phyloP scores from a whole-genome alignment of 1,284 basidiomycete genomes.

The Xanthoconium separans region DNA sequence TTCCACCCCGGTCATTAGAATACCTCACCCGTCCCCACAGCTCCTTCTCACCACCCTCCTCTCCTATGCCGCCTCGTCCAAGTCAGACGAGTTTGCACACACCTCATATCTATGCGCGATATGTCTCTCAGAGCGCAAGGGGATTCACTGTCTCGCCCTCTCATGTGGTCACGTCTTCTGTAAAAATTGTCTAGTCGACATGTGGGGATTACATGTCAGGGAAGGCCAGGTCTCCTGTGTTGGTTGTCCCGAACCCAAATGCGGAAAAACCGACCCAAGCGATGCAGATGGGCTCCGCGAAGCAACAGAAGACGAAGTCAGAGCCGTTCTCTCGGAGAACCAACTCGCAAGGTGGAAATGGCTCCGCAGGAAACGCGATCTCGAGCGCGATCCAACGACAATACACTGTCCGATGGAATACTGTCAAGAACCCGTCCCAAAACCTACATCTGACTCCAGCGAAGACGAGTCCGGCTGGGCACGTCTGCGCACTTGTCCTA shows the following conservation, averaged over 20 bases:
- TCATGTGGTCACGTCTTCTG: slow-evolving; percentile 74
- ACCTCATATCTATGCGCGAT: slow-evolving; percentile 66
- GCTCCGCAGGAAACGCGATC: slow-evolving; percentile 63
- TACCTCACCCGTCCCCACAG: slow-evolving; percentile 55
- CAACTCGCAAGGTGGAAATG: slow-evolving; percentile 69
- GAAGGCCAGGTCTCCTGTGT: slow-evolving; percentile 73
- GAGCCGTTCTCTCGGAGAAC: slow-evolving; percentile 60
- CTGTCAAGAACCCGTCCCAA: slow-evolving; percentile 69
- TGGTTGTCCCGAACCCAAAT: slow-evolving; percentile 67
- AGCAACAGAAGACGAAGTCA: slow-evolving; percentile 69
- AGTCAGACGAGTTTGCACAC: slow-evolving; percentile 53
- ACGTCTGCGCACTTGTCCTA: slow-evolving; percentile 62
- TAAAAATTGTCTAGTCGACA: slow-evolving; percentile 65
- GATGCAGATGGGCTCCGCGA: slow-evolving; percentile 36
- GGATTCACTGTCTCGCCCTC: slow-evolving; percentile 64
- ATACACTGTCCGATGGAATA: slow-evolving; percentile 71
- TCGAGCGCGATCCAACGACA: slow-evolving; percentile 75
- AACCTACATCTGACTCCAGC: slow-evolving; percentile 46
- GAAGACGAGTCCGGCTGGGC: slow-evolving; percentile 63
- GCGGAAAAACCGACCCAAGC: slow-evolving; percentile 59
- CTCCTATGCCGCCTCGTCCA: slow-evolving; percentile 46
- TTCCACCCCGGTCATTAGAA: slow-evolving; percentile 36
- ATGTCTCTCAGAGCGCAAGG: slow-evolving; percentile 69
- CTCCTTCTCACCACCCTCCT: slow-evolving; percentile 49
- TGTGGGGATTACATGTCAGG: slow-evolving; percentile 70